These are phyloP conservation scores for Neurospora tetrasperma DNA, from an alignment of 495 filamentous ascomycete genomes.

Conservation along the genomic window DNA sequence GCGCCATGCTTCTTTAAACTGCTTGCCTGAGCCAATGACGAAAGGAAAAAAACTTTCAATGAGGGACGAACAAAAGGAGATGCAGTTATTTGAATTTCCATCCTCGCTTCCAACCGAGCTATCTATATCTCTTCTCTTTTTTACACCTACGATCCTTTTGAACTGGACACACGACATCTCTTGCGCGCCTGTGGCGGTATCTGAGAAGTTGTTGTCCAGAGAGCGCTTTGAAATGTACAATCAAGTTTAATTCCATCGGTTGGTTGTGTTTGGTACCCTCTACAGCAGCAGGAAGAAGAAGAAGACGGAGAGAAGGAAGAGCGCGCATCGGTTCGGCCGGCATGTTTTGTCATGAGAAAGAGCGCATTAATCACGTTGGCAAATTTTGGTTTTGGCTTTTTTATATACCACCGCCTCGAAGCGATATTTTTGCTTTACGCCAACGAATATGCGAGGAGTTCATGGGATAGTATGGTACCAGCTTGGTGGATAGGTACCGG, in stretches of 20 bases:
- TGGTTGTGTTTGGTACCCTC: not conserved
- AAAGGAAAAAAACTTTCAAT: not conserved
- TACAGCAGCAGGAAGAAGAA: not conserved
- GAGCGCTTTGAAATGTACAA: not conserved
- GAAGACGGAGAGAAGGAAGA: not conserved
- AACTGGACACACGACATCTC: not conserved
- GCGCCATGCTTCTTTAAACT: constrained; percentile 21
- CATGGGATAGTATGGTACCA: not conserved
- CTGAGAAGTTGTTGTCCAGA: not conserved
- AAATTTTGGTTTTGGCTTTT: not conserved
- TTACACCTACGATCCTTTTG: not conserved
- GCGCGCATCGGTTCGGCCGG: not conserved
- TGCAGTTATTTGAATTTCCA: not conserved
- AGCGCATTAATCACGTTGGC: not conserved
- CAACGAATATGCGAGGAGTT: not conserved
- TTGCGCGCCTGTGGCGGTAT: not conserved
- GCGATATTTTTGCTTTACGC: not conserved
- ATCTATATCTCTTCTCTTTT: not conserved
- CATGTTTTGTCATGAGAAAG: not conserved
- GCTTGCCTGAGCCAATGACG: not conserved
- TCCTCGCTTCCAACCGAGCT: constrained; percentile 3
- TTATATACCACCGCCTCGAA: not conserved
- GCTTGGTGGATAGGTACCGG: too few species aligned
- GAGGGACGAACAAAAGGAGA: not conserved
- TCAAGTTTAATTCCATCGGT: not conserved